These are phyloP conservation scores for Angophora floribunda DNA, from an alignment of 345 rosid species.

Conservation along the genomic window DNA sequence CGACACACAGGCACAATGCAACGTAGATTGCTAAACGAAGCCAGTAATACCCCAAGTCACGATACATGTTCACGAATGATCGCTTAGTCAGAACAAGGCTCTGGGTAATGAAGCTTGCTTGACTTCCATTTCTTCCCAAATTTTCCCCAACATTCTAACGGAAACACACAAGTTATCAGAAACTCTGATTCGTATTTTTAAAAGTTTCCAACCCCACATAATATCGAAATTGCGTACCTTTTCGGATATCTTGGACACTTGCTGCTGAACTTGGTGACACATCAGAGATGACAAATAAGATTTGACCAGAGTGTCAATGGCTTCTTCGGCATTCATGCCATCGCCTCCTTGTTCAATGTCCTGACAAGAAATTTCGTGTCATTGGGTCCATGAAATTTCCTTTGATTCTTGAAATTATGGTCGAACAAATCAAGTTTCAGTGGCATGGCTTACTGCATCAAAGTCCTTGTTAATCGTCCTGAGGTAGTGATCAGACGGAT, in stretches of 20 bases:
- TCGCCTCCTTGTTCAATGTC: conserved; percentile 26
- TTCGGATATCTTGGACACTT: conserved; percentile 11
- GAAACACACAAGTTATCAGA: background rate
- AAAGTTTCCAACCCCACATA: background rate
- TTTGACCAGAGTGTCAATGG: conserved; percentile 15
- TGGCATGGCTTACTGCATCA: conserved; percentile 10
- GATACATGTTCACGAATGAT: conserved; percentile 52
- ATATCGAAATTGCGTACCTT: conserved; percentile 6
- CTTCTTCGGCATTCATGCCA: conserved; percentile 24
- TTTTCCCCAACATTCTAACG: background rate
- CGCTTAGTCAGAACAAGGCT: conserved; percentile 30
- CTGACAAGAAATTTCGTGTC: conserved; percentile 1
- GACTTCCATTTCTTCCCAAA: conserved; percentile 10
- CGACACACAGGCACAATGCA: conserved; percentile 37
- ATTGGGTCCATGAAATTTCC: background rate
- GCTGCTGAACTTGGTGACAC: conserved; percentile 11
- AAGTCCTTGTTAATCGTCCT: conserved; percentile 37
- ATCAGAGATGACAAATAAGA: conserved; percentile 25
- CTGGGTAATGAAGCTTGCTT: conserved; percentile 27
- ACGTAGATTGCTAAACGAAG: conserved; percentile 44
- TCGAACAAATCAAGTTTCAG: background rate
- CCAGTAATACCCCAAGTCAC: conserved; percentile 61
- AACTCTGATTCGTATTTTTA: background rate
- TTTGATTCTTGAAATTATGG: background rate
- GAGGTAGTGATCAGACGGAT: background rate